Evolutionary conservation across 2,329 filamentous ascomycete species (phyloP).

Genomic region (Trichoderma citrinoviride): DNA sequence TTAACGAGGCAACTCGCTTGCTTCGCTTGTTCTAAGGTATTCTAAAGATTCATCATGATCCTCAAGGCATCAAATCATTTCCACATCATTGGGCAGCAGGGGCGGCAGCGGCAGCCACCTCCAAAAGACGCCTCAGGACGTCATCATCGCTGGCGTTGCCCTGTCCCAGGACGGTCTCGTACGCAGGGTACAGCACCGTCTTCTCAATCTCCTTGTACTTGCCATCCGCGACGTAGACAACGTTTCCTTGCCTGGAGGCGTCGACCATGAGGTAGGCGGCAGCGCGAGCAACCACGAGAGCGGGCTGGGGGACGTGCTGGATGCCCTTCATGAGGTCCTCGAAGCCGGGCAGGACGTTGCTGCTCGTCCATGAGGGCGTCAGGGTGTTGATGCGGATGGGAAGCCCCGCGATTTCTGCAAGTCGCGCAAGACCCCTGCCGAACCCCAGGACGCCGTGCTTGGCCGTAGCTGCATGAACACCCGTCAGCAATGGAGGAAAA

Average conservation of each 20-base stretch:
- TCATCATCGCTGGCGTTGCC: constrained; percentile 13
- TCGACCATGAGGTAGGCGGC: constrained; percentile 7
- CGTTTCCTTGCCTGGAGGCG: not conserved
- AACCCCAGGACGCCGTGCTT: constrained; percentile 13
- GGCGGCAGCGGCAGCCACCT: not conserved
- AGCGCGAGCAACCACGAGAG: constrained; percentile 7
- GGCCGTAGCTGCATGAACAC: constrained; percentile 2
- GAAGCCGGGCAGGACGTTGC: constrained; percentile 13
- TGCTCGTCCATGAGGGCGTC: constrained; percentile 16
- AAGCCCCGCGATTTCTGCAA: constrained; percentile 9
- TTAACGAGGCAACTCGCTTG: too few relatives aligned
- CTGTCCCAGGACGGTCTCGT: constrained; percentile 6
- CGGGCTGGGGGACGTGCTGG: constrained; percentile 7
- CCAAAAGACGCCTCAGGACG: constrained; percentile 6
- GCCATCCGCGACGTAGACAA: constrained; percentile 5
- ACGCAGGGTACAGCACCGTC: not conserved
- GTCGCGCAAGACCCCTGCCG: constrained; percentile 8
- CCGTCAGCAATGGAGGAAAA: not conserved
- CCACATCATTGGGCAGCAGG: not conserved
- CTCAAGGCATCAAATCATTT: not conserved
- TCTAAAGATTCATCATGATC: too few relatives aligned
- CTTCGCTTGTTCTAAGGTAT: too few relatives aligned
- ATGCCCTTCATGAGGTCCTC: constrained; percentile 11
- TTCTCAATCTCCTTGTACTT: constrained; percentile 16
- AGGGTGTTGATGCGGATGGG: constrained; percentile 16